Evolutionary conservation across 2,329 filamentous ascomycete species (phyloP), one percentile per base, ranked within the genome.

Genomic region (Simplicillium aogashimaense): DNA sequence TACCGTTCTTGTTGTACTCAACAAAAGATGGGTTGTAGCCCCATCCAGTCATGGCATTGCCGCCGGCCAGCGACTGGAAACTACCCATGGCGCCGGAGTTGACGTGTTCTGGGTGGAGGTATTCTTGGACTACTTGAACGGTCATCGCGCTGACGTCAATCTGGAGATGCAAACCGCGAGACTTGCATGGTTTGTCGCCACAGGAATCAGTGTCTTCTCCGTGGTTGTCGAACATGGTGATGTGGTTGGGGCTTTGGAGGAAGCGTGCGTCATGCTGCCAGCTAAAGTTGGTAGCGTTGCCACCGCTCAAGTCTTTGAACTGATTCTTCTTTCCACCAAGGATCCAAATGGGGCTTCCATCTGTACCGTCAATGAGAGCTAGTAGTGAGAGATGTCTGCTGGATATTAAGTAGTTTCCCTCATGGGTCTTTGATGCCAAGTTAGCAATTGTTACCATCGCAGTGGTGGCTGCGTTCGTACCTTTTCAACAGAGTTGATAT

Each of bases 211-310:
- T 59, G 3, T 52, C 43, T 45, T 60, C 54, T 34, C 46, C 53
- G 35, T 63, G 59, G 47, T 65, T 64, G 49, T 64, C 60, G 42
- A 65, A 65, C 37, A 64, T 51, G 39, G 56, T 58, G 38, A 64
- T 48, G 33, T 55, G 53, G 10, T 53, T 50, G 40, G 51, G 43
- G 35, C 50, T 48, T 47, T 52, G 49, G 45, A 60, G 52, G 16
- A 25, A 25, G 9, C 55, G 55, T 6, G 56, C 59, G 38, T 64
- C 57, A 45, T 64, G 62, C 47, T 65, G 61, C 55, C 60, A 64
- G 37, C 51, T 50, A 46, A 64, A 61, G 44, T 58, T 50, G 25
- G 56, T 60, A 9, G 60, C 61, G 3, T 40, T 46, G 10, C 58
- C 59, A 12, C 44, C 53, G 31, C 55, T 58, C 1, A 63, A 42